Conservation (phyloP, 495 filamentous ascomycete genomes). For the Talaromyces adpressus region DNA sequence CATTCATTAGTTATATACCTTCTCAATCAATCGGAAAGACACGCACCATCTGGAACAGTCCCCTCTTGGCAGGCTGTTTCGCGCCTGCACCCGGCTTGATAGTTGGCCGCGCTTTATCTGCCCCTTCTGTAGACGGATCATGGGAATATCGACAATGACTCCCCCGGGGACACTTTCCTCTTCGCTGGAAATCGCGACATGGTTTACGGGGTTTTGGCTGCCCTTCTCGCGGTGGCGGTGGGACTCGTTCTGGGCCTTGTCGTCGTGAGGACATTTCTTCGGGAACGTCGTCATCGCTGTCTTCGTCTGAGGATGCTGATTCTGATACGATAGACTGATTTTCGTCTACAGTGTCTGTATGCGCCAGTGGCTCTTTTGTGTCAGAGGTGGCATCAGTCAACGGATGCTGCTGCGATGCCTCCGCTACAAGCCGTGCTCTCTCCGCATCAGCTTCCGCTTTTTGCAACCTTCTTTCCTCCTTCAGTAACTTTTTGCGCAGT, state of each 20-base stretch:
- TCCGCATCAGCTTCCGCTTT: constrained; percentile 43
- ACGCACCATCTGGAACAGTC: constrained; percentile 46
- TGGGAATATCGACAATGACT: constrained; percentile 41
- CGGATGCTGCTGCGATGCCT: constrained; percentile 22
- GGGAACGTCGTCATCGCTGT: constrained; percentile 34
- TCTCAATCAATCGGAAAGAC: not conserved
- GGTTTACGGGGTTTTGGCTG: constrained; percentile 22
- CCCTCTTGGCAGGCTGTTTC: constrained; percentile 27
- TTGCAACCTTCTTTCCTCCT: constrained; percentile 40
- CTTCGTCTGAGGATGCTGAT: constrained; percentile 14
- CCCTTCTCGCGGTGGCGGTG: constrained; percentile 32
- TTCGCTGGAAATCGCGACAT: constrained; percentile 41
- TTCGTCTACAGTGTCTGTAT: not conserved
- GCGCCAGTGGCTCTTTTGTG: too few species aligned
- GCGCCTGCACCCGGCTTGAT: constrained; percentile 26
- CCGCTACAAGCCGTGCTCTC: constrained; percentile 30
- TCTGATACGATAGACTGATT: constrained; percentile 26
- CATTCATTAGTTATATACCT: constrained; percentile 11
- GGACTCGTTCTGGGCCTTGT: constrained; percentile 32
- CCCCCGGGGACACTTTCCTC: constrained; percentile 38
- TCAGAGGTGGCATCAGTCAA: not conserved
- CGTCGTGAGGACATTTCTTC: constrained; percentile 36
- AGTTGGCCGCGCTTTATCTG: constrained; percentile 3
- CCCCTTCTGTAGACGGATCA: constrained; percentile 19
- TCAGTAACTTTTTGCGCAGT: constrained; percentile 36